Percentiles rank a stretch among this genome's conserved stretches.
Evolutionary conservation across 306 rosid genomes (phyloP).

Genomic region (Cucurbita ficifolia): DNA sequence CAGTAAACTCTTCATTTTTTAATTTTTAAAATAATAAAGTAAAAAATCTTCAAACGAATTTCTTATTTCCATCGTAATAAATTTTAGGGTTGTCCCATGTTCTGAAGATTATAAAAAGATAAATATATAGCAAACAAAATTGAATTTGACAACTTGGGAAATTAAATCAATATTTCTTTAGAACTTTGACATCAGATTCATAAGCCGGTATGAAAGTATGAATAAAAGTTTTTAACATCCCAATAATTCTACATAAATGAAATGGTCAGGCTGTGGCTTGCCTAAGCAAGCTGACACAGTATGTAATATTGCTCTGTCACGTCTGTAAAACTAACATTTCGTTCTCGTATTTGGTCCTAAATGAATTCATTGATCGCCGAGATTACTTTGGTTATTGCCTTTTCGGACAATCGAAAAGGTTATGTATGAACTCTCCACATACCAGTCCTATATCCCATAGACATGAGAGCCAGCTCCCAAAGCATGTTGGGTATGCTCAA

Average conservation of each 20-base stretch:
- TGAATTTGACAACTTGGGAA: not conserved
- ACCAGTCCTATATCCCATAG: conserved; percentile 75
- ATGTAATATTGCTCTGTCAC: not conserved
- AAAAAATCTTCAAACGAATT: too few species aligned
- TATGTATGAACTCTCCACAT: conserved; percentile 52
- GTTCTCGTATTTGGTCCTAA: not conserved
- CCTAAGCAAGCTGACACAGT: too few species aligned
- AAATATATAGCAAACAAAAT: not conserved
- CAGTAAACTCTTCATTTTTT: too few species aligned
- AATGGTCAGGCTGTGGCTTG: too few species aligned
- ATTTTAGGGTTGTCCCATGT: too few species aligned
- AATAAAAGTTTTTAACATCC: not conserved
- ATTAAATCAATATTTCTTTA: not conserved
- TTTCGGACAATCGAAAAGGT: not conserved
- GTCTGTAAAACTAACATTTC: not conserved
- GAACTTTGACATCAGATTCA: not conserved
- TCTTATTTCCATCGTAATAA: too few species aligned
- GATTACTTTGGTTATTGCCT: not conserved
- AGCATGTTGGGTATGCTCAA: conserved; percentile 95
- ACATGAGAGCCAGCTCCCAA: conserved; percentile 93
- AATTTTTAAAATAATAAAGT: too few species aligned
- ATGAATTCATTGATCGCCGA: not conserved
- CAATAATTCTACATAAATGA: not conserved
- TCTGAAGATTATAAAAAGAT: too few species aligned
- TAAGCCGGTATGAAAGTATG: not conserved